Conservation (phyloP, 352 stramenopile species). For the Globisporangium megalacanthum region DNA sequence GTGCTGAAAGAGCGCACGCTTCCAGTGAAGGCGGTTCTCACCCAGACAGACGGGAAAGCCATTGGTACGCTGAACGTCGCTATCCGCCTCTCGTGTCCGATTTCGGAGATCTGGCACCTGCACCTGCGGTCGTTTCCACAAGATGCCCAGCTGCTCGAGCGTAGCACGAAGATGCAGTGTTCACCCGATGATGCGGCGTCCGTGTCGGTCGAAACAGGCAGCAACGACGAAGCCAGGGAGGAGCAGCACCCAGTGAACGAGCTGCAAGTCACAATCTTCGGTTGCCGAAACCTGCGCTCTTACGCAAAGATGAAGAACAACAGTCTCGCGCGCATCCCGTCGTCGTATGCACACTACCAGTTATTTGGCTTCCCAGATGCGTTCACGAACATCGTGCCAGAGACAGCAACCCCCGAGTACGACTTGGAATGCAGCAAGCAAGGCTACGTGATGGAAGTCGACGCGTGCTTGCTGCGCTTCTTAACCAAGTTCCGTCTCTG, state of each 20-base stretch:
- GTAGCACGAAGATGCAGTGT: slow-evolving; percentile 7
- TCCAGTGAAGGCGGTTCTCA: slow-evolving; percentile 32
- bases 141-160: slow-evolving; percentile 59
- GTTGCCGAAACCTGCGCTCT: slow-evolving; percentile 45
- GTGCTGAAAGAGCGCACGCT: slow-evolving; percentile 60
- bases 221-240: slow-evolving; percentile 12
- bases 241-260: slow-evolving; percentile 38
- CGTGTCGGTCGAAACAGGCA: slow-evolving; percentile 17
- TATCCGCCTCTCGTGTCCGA: slow-evolving; percentile 80
- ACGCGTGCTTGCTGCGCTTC: slow-evolving; percentile 74
- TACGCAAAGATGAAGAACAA: slow-evolving; percentile 33
- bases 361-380: slow-evolving; percentile 84
- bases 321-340: slow-evolving; percentile 35
- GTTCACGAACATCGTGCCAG: slow-evolving; percentile 83
- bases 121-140: slow-evolving; percentile 87
- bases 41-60: slow-evolving; percentile 20
- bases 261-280: slow-evolving; percentile 64
- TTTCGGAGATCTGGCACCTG: slow-evolving; percentile 89
- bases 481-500: slow-evolving; percentile 75
- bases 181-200: slow-evolving; percentile 15
- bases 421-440: slow-evolving; percentile 61
- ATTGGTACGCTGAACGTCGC: slow-evolving; percentile 79
- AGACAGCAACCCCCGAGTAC: slow-evolving; percentile 64
- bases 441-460: slow-evolving; percentile 60
- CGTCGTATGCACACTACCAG: slow-evolving; percentile 89